These are phyloP conservation scores for Hymenoscyphus fraxineus DNA, from an alignment of 2,329 filamentous ascomycete species.

Conservation along the genomic window DNA sequence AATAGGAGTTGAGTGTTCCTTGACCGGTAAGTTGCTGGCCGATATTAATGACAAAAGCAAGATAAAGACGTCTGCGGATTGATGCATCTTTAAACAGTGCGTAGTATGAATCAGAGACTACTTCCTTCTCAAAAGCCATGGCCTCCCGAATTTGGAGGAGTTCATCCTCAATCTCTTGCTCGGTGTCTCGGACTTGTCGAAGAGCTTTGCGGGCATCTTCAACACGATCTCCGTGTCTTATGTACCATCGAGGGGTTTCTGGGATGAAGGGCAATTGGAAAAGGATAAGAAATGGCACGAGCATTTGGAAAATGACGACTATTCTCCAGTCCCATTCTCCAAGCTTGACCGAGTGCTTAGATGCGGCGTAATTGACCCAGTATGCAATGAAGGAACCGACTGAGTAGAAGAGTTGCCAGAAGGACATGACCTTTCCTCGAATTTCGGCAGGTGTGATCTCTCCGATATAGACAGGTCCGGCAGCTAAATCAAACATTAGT, in stretches of 20 bases:
- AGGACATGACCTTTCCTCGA: conserved; percentile 64
- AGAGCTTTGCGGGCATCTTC: conserved; percentile 57
- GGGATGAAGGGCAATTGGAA: conserved; percentile 61
- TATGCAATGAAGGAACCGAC: conserved; percentile 39
- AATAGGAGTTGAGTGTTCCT: conserved; percentile 69
- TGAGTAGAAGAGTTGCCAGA: conserved; percentile 63
- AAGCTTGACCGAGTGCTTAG: conserved; percentile 21
- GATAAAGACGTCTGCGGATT: conserved; percentile 60
- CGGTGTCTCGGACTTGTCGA: conserved; percentile 56
- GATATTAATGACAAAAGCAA: conserved; percentile 65
- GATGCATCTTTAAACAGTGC: conserved; percentile 69
- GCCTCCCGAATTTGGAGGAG: conserved; percentile 62
- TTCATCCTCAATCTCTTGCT: conserved; percentile 65
- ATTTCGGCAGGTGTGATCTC: conserved; percentile 63
- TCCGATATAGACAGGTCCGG: conserved; percentile 68
- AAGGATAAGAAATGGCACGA: conserved; percentile 63
- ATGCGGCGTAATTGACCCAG: conserved; percentile 27
- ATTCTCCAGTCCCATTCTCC: conserved; percentile 73
- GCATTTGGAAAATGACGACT: conserved; percentile 68
- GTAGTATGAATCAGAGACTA: conserved; percentile 58
- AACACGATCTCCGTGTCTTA: conserved; percentile 57
- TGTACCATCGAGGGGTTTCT: conserved; percentile 65
- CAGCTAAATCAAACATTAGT: conserved; percentile 40
- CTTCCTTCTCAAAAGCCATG: conserved; percentile 68
- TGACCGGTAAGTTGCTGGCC: conserved; percentile 71